phyloP scores from a whole-genome alignment of 2,329 filamentous ascomycete species.

The Apiospora pterosperma region DNA sequence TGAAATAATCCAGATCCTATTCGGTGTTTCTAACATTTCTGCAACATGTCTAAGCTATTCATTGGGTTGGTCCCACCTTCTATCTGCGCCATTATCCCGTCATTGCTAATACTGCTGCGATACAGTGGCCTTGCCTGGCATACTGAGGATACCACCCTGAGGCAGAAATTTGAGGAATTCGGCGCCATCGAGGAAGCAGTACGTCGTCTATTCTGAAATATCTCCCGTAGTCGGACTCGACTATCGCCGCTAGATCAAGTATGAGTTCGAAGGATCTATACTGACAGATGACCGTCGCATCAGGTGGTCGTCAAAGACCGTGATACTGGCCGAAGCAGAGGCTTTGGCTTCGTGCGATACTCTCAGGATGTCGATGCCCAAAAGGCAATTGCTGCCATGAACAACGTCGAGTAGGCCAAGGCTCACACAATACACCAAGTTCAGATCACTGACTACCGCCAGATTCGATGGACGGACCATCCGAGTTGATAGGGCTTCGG shows the following conservation, averaged over 20 bases:
- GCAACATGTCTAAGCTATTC: constrained; percentile 85
- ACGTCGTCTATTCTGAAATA: constrained; percentile 41
- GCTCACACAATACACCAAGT: background rate
- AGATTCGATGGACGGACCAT: constrained; percentile 94
- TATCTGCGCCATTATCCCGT: background rate
- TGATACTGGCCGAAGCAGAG: constrained; percentile 92
- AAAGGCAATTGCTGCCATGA: constrained; percentile 74
- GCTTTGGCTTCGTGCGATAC: constrained; percentile 96
- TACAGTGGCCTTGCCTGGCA: constrained; percentile 94
- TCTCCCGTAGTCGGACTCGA: background rate
- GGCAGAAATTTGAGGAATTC: constrained; percentile 89
- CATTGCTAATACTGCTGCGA: constrained; percentile 5
- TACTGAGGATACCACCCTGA: constrained; percentile 84
- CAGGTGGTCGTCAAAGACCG: constrained; percentile 98
- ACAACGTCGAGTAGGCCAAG: constrained; percentile 77
- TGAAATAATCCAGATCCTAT: background rate
- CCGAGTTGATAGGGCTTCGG: constrained; percentile 92
- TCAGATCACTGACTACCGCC: constrained; percentile 2
- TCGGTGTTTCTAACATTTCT: background rate
- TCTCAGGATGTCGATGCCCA: constrained; percentile 72
- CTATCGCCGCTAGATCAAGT: background rate
- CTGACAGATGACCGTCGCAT: constrained; percentile 9
- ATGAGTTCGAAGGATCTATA: constrained; percentile 3
- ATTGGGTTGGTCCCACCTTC: constrained; percentile 66
- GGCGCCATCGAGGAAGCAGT: constrained; percentile 93